Evolutionary conservation across 305 asterid genomes (phyloP).

Genomic region (Solanum hybrid): DNA sequence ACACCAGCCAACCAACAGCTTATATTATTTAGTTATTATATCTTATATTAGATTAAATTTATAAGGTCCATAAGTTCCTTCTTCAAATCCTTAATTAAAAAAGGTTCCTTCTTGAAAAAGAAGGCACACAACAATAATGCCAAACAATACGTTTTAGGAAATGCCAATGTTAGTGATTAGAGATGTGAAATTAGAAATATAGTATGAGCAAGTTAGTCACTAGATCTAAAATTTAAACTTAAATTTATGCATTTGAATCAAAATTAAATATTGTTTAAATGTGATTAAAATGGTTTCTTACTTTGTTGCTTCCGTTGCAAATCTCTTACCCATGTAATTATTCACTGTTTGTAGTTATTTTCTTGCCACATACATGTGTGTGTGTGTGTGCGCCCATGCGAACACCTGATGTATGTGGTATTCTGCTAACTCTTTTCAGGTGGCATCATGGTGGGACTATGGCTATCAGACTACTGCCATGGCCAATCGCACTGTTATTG

Average conservation of each 20-base stretch:
- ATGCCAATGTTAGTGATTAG: background rate
- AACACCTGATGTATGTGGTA: background rate
- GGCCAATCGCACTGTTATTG: slow-evolving; percentile 99
- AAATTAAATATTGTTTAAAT: background rate
- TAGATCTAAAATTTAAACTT: background rate
- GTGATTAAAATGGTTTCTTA: background rate
- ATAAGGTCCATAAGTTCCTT: background rate
- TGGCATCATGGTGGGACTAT: slow-evolving; percentile 99
- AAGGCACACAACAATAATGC: background rate
- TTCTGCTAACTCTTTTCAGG: slow-evolving; percentile 40
- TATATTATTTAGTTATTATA: background rate
- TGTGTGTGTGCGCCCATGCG: background rate
- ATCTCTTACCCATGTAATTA: background rate
- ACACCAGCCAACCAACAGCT: background rate
- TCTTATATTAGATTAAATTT: background rate
- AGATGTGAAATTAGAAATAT: background rate
- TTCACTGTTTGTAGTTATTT: background rate
- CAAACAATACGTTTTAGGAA: background rate
- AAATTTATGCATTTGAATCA: background rate
- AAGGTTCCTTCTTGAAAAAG: background rate
- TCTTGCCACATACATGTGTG: background rate
- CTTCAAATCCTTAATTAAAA: background rate
- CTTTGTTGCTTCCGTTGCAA: background rate
- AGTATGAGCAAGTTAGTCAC: background rate
- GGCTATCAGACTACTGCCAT: slow-evolving; percentile 99